These are phyloP conservation scores for Hexamita inflata DNA, from an alignment of 208 protist genomes.

Conservation along the genomic window DNA sequence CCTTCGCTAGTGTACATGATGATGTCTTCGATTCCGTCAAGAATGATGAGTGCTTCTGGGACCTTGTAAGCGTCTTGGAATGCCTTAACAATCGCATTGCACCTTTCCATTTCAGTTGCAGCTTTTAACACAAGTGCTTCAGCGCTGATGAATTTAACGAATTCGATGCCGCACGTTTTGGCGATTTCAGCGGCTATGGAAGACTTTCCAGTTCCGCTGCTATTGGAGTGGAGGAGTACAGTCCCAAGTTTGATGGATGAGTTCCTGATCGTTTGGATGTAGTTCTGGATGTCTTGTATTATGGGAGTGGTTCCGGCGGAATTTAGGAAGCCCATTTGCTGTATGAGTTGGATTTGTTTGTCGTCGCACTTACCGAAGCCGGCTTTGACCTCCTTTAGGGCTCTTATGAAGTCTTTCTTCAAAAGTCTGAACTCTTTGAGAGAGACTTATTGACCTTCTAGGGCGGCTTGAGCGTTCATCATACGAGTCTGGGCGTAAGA, in stretches of 20 bases:
- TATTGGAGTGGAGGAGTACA: background rate
- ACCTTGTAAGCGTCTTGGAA: conserved; percentile 97
- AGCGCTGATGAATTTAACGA: conserved; percentile 79
- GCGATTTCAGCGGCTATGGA: conserved; percentile 73
- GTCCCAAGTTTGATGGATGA: background rate
- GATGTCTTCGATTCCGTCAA: conserved; percentile 86
- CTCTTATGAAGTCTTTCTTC: conserved; percentile 56
- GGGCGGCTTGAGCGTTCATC: background rate
- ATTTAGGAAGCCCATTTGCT: background rate
- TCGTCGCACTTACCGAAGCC: conserved; percentile 75
- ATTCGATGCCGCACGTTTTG: conserved; percentile 69
- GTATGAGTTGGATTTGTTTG: background rate
- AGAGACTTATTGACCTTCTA: background rate
- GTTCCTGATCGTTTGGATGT: background rate
- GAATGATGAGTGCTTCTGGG: conserved; percentile 72
- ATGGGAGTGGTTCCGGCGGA: background rate
- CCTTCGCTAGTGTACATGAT: conserved; percentile 81
- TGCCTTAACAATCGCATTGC: conserved; percentile 44
- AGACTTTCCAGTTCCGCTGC: conserved; percentile 73
- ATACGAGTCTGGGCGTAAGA: conserved; percentile 45
- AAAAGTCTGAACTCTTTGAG: conserved; percentile 27
- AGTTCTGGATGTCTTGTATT: background rate
- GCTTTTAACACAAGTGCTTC: conserved; percentile 69
- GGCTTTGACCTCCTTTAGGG: conserved; percentile 69
- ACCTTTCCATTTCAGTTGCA: conserved; percentile 42